Conservation (phyloP, 495 filamentous ascomycete genomes). For the Rhizodiscina lignyota region DNA sequence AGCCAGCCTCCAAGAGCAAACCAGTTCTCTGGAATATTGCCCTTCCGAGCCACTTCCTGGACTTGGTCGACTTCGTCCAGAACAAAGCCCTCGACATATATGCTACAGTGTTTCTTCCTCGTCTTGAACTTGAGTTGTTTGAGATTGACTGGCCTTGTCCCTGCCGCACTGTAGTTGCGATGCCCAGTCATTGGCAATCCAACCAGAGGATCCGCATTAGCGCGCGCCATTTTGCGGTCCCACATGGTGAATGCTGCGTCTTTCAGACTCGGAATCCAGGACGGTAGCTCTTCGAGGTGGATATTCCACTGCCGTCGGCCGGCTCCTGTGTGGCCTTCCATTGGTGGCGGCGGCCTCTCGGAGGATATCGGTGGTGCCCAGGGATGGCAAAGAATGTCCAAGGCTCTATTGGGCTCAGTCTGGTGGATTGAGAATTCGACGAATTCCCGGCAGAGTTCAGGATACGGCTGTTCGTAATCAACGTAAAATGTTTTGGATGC, state of each 20-base stretch:
- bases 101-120: slow-evolving; percentile 17
- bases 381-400: no score
- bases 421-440: no score
- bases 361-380: no score
- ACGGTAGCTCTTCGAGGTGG: no score
- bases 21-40: slow-evolving; percentile 13
- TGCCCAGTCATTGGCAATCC: slow-evolving; percentile 12
- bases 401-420: no score
- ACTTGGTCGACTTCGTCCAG: slow-evolving; percentile 17
- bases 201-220: slow-evolving; percentile 25
- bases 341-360: no score
- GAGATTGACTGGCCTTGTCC: slow-evolving; percentile 13
- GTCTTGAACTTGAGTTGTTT: slow-evolving; percentile 17
- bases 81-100: slow-evolving; percentile 22
- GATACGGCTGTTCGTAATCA: slow-evolving; percentile 19
- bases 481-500: no score
- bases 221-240: slow-evolving; percentile 12
- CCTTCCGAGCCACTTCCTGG: slow-evolving; percentile 6
- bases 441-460: slow-evolving; percentile 17
- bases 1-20: slow-evolving; percentile 10
- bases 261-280: no score
- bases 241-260: no score
- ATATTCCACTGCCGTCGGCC: no score
- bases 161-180: slow-evolving; percentile 18
- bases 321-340: no score